These are phyloP conservation scores for Ganoderma sp. DNA, from an alignment of 1,284 basidiomycete genomes.

Conservation along the genomic window DNA sequence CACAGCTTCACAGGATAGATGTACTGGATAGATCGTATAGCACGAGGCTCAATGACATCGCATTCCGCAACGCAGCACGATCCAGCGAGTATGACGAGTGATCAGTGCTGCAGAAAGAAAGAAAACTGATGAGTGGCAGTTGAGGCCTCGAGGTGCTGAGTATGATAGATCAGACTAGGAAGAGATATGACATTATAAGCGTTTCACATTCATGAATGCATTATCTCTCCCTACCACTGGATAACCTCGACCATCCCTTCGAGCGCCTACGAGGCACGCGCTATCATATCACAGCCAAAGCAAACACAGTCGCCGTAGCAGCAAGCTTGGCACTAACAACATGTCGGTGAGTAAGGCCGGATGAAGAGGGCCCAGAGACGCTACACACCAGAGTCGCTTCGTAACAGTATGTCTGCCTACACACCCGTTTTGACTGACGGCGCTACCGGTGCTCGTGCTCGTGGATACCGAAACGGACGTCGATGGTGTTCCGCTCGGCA, in stretches of 20 bases:
- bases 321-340: neutral
- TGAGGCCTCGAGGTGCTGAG: neutral
- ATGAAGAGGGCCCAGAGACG: neutral
- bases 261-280: neutral
- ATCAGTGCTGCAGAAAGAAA: neutral
- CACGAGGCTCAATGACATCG: no score
- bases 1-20: no score
- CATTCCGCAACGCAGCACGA: neutral
- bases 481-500: neutral
- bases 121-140: neutral
- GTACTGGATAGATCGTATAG: no score
- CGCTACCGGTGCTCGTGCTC: neutral
- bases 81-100: neutral
- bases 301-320: neutral
- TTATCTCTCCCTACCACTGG: neutral
- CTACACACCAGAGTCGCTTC: neutral
- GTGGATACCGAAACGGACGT: neutral
- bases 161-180: neutral
- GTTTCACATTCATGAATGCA: neutral
- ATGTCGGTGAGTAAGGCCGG: neutral
- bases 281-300: neutral
- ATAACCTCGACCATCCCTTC: neutral
- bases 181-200: neutral
- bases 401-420: neutral
- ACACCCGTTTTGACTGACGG: neutral